phyloP scores from a whole-genome alignment of 768 basidiomycete genomes.

The Hydnum rufescens region DNA sequence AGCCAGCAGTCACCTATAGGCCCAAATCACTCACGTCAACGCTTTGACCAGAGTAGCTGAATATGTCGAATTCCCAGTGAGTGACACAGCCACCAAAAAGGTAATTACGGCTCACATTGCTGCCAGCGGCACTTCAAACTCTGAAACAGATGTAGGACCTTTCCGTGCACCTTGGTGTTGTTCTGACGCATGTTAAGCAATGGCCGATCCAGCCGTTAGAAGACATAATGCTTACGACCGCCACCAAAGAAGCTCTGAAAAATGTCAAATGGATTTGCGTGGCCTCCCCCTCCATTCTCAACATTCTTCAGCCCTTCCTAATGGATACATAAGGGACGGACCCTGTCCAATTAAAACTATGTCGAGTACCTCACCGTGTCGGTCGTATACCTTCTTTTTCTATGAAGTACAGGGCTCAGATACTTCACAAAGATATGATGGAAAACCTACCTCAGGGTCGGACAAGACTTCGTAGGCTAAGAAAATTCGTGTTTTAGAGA shows the following conservation, averaged over 20 bases:
- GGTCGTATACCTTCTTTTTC: slow-evolving; percentile 90
- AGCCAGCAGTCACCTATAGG: background rate
- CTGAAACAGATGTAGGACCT: slow-evolving; percentile 55
- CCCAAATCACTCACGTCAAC: slow-evolving; percentile 42
- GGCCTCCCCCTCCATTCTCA: slow-evolving; percentile 52
- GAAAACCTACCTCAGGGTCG: slow-evolving; percentile 44
- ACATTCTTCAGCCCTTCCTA: slow-evolving; percentile 84
- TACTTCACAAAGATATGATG: background rate
- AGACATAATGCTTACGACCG: slow-evolving; percentile 30
- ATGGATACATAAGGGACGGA: slow-evolving; percentile 5
- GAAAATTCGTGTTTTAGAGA: background rate
- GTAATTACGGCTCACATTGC: slow-evolving; percentile 39
- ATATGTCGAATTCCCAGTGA: background rate
- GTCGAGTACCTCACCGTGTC: slow-evolving; percentile 56
- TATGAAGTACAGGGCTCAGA: slow-evolving; percentile 17
- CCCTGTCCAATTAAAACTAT: background rate
- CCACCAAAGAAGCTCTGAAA: slow-evolving; percentile 86
- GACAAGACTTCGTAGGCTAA: slow-evolving; percentile 88
- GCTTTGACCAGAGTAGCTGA: slow-evolving; percentile 63
- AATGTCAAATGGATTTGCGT: slow-evolving; percentile 82
- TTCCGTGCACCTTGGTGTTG: slow-evolving; percentile 42
- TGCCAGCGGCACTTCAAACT: slow-evolving; percentile 71
- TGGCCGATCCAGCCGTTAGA: background rate
- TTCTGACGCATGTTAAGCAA: slow-evolving; percentile 20
- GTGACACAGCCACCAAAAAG: background rate